phyloP scores from a whole-genome alignment of 2,329 filamentous ascomycete species.

The Parasarocladium wereldwijsianum region DNA sequence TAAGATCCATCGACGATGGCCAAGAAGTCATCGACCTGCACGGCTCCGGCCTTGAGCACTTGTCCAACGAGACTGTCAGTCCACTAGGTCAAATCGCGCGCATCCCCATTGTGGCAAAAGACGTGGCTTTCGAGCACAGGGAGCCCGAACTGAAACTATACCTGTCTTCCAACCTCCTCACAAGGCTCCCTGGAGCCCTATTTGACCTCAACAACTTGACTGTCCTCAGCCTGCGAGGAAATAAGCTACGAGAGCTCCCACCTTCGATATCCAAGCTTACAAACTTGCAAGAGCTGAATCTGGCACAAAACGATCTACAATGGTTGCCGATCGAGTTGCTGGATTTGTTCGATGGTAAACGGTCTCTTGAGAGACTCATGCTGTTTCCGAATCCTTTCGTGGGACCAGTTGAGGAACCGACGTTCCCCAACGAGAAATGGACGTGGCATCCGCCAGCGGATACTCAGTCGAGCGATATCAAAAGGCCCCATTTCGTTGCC shows the following conservation, averaged over 20 bases:
- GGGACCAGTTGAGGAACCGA: constrained; percentile 14
- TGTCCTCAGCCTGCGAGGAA: constrained; percentile 51
- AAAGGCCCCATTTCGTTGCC: too few relatives aligned
- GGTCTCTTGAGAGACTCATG: constrained; percentile 34
- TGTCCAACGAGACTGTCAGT: constrained; percentile 42
- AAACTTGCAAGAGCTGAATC: constrained; percentile 47
- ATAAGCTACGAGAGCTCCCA: constrained; percentile 46
- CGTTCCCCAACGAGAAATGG: too few relatives aligned
- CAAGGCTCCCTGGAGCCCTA: constrained; percentile 40
- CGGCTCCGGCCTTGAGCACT: constrained; percentile 34
- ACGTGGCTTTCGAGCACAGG: constrained; percentile 43
- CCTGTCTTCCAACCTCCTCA: constrained; percentile 43
- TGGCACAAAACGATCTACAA: constrained; percentile 48
- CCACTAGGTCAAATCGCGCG: constrained; percentile 39
- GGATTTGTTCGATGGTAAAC: constrained; percentile 30
- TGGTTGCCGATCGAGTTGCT: constrained; percentile 50
- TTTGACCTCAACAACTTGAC: constrained; percentile 48
- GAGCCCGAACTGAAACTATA: constrained; percentile 47
- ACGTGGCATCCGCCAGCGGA: too few relatives aligned
- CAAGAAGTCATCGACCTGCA: constrained; percentile 47
- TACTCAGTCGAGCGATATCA: too few relatives aligned
- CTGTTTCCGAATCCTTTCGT: constrained; percentile 51
- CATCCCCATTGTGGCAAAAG: constrained; percentile 37
- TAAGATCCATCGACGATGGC: constrained; percentile 40
- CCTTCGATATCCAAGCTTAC: constrained; percentile 40